Evolutionary conservation across 2,329 filamentous ascomycete species (phyloP).

Genomic region (Parafenestella ontariensis): DNA sequence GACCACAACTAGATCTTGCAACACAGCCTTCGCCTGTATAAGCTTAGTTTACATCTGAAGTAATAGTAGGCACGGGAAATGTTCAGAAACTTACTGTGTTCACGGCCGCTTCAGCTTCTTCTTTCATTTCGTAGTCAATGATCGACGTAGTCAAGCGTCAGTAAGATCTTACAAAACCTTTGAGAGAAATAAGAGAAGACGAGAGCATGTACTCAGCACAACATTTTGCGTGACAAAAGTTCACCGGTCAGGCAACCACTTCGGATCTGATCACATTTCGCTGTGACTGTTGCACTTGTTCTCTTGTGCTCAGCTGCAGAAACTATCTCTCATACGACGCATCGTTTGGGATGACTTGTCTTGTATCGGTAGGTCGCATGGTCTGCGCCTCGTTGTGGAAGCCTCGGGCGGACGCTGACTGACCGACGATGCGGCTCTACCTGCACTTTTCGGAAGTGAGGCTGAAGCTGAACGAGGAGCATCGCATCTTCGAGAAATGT

Average conservation of each 20-base stretch:
- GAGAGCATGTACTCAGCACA: background rate
- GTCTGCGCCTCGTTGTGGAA: constrained; percentile 1
- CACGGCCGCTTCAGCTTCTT: constrained; percentile 22
- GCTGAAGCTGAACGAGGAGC: background rate
- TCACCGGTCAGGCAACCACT: constrained; percentile 15
- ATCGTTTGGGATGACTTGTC: background rate
- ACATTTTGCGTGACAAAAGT: background rate
- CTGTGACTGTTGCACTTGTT: background rate
- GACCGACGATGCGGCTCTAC: background rate
- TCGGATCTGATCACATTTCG: constrained; percentile 6
- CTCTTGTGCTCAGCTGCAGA: constrained; percentile 12
- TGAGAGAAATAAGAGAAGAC: background rate
- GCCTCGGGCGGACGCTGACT: background rate
- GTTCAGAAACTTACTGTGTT: constrained; percentile 13
- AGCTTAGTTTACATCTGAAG: constrained; percentile 5
- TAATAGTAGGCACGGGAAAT: background rate
- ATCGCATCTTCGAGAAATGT: background rate
- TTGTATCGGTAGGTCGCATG: background rate
- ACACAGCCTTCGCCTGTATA: constrained; percentile 32
- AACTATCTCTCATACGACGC: background rate
- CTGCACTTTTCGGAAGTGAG: background rate
- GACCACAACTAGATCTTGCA: constrained; percentile 35
- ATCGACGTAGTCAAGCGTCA: background rate
- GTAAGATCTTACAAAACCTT: background rate
- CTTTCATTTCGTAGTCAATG: constrained; percentile 14